Percentiles rank a stretch among this genome's conserved stretches.
These are phyloP conservation scores for Verticillium nubilum DNA, from an alignment of 2,329 filamentous ascomycete genomes.

Conservation along the genomic window DNA sequence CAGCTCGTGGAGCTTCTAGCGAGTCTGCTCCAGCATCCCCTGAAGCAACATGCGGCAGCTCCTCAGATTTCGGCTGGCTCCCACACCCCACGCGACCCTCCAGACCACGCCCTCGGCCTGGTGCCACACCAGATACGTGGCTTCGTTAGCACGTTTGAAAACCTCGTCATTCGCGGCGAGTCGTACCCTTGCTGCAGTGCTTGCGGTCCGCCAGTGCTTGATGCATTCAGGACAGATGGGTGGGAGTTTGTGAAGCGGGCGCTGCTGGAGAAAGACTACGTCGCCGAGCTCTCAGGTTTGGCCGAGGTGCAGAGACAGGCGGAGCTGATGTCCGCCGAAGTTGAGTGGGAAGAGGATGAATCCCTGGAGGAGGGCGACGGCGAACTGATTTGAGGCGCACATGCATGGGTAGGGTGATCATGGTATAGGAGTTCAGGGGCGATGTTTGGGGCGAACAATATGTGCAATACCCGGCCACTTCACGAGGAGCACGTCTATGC, in stretches of 20 bases:
- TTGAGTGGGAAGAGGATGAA: constrained; percentile 60
- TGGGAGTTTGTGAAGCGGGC: constrained; percentile 77
- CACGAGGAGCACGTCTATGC: not conserved
- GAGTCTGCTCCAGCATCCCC: constrained; percentile 81
- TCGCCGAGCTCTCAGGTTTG: constrained; percentile 69
- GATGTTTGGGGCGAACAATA: not conserved
- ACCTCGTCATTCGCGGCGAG: constrained; percentile 65
- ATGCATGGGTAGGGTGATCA: not conserved
- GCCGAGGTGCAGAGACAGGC: constrained; percentile 63
- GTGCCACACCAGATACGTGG: constrained; percentile 79
- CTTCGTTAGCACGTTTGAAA: constrained; percentile 69
- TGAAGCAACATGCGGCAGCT: constrained; percentile 57
- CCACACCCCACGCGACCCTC: constrained; percentile 48
- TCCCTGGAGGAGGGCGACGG: constrained; percentile 47
- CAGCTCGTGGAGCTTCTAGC: constrained; percentile 86
- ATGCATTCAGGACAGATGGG: constrained; percentile 59
- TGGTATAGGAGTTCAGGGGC: not conserved
- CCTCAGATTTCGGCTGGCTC: constrained; percentile 35
- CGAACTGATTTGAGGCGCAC: constrained; percentile 34
- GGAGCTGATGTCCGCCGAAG: constrained; percentile 42
- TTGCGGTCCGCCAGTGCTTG: constrained; percentile 66
- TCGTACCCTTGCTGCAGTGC: constrained; percentile 80
- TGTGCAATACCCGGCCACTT: not conserved
- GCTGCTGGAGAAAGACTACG: constrained; percentile 69
- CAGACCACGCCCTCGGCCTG: constrained; percentile 57